Evolutionary conservation across 306 rosid species (phyloP).

Genomic region (Ochetophila trinervis): DNA sequence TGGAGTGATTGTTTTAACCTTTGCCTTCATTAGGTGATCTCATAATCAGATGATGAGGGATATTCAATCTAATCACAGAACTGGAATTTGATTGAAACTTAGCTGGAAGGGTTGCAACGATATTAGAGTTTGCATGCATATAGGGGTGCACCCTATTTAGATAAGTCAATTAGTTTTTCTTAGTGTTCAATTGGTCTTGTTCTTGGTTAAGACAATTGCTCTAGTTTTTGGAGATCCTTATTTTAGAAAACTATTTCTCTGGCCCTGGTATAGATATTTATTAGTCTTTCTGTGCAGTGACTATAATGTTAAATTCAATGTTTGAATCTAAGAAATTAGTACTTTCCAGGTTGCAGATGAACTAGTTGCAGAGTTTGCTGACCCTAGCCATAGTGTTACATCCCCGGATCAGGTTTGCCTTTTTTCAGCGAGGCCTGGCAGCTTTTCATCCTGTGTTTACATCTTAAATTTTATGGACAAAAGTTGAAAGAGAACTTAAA

Average conservation of each 20-base stretch:
- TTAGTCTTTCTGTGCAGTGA: background rate
- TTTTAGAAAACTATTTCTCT: background rate
- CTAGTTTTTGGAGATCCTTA: background rate
- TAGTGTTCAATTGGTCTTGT: background rate
- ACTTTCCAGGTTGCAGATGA: slow-evolving; percentile 90
- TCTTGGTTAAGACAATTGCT: too few species aligned
- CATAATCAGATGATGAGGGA: background rate
- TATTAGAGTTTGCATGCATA: background rate
- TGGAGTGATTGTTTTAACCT: background rate
- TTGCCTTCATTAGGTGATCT: background rate
- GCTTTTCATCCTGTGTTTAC: slow-evolving; percentile 17
- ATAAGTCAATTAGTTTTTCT: background rate
- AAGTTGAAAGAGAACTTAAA: slow-evolving; percentile 1
- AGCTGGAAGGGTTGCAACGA: background rate
- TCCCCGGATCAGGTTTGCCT: slow-evolving; percentile 87
- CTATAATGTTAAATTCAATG: background rate
- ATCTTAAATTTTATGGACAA: slow-evolving; percentile 15
- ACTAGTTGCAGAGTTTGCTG: slow-evolving; percentile 91
- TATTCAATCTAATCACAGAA: background rate
- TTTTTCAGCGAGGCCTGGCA: background rate
- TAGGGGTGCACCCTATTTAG: background rate
- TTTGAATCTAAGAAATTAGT: slow-evolving; percentile 26
- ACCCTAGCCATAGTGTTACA: slow-evolving; percentile 59
- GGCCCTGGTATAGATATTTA: background rate
- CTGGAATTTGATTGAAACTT: background rate